Evolutionary conservation across 805 yeast genomes (phyloP).

Genomic region (Myxozyma kluyveri): DNA sequence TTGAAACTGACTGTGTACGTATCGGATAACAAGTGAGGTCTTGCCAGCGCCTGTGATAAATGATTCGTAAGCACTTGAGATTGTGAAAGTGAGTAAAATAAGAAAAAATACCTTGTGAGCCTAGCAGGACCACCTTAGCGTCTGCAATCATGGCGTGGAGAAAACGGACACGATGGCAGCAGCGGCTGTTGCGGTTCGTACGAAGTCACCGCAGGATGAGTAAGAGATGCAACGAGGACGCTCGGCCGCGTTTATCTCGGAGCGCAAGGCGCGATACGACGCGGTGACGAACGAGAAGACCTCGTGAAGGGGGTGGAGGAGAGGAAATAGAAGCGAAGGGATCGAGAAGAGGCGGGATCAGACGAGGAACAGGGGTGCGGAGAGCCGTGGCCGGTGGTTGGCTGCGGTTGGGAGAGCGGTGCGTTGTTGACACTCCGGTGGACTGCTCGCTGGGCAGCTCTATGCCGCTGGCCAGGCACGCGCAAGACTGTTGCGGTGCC

Average conservation of each 20-base stretch:
- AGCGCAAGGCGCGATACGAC: too few relatives aligned
- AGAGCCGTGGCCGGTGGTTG: too few relatives aligned
- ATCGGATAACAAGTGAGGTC: constrained; percentile 39
- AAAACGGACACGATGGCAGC: background rate
- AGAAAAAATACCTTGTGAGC: constrained; percentile 36
- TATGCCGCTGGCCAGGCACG: too few relatives aligned
- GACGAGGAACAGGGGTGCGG: background rate
- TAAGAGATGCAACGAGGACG: too few relatives aligned
- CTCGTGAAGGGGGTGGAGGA: background rate
- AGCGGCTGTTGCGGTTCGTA: too few relatives aligned
- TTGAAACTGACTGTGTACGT: constrained; percentile 39
- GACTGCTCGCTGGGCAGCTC: too few relatives aligned
- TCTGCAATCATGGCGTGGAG: constrained; percentile 35
- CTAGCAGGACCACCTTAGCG: constrained; percentile 40
- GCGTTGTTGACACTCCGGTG: too few relatives aligned
- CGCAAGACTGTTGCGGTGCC: too few relatives aligned
- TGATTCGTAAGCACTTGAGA: background rate
- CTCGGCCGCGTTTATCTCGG: too few relatives aligned
- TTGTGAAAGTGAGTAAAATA: too few relatives aligned
- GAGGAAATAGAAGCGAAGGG: background rate
- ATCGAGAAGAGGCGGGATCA: background rate
- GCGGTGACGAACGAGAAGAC: background rate
- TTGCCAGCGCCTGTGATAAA: constrained; percentile 37
- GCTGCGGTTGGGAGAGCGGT: too few relatives aligned
- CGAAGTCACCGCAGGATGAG: too few relatives aligned